Evolutionary conservation across 305 asterid genomes (phyloP).

Genomic region (Solanum hybrid): DNA sequence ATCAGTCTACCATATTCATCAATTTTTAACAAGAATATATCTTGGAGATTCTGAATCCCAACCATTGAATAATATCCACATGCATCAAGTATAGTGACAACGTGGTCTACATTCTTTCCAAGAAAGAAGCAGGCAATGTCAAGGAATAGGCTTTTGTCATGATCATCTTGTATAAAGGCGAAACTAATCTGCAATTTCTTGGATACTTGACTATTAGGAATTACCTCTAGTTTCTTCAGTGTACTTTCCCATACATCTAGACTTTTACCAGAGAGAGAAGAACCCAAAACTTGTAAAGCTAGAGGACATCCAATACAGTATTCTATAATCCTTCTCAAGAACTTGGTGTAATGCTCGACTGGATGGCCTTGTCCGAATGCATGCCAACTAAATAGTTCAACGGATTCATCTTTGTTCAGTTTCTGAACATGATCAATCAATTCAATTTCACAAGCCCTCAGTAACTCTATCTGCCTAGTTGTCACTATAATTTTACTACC

Average conservation of each 20-base stretch:
- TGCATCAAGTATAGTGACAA: slow-evolving; percentile 4
- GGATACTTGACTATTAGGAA: background rate
- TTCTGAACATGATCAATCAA: background rate
- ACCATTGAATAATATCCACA: background rate
- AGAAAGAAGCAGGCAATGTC: slow-evolving; percentile 16
- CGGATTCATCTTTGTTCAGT: background rate
- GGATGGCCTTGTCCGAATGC: slow-evolving; percentile 13
- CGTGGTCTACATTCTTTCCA: slow-evolving; percentile 5
- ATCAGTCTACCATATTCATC: background rate
- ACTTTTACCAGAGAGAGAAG: slow-evolving; percentile 6
- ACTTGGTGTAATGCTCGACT: background rate
- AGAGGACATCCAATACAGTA: slow-evolving; percentile 13
- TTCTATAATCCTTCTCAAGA: background rate
- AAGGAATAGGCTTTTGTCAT: slow-evolving; percentile 10
- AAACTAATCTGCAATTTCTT: background rate
- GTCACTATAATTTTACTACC: slow-evolving; percentile 16
- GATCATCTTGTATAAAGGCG: slow-evolving; percentile 6
- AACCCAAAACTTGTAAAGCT: slow-evolving; percentile 19
- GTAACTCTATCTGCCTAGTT: slow-evolving; percentile 3
- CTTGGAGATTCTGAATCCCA: slow-evolving; percentile 11
- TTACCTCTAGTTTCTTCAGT: background rate
- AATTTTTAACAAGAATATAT: slow-evolving; percentile 11
- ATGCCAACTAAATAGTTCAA: slow-evolving; percentile 15
- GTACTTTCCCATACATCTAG: slow-evolving; percentile 8
- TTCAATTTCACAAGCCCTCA: background rate